Evolutionary conservation across 2,329 filamentous ascomycete species (phyloP).

Genomic region (Claviceps cyperi): DNA sequence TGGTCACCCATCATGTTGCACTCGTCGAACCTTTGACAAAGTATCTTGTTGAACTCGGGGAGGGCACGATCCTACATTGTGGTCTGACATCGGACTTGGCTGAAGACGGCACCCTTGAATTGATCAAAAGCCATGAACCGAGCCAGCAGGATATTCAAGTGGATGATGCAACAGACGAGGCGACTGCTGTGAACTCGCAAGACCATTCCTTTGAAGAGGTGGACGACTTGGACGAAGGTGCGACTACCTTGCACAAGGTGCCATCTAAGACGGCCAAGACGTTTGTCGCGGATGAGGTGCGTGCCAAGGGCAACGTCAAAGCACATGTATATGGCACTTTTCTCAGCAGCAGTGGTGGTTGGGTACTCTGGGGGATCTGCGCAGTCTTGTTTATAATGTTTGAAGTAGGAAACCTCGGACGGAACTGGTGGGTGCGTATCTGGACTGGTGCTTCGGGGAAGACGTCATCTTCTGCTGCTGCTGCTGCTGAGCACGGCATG

Average conservation of each 20-base stretch:
- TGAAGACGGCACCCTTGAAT: slow-evolving; percentile 38
- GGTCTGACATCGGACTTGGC: slow-evolving; percentile 53
- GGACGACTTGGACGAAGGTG: slow-evolving; percentile 22
- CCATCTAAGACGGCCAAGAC: slow-evolving; percentile 44
- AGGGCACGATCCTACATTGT: slow-evolving; percentile 49
- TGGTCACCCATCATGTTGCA: slow-evolving; percentile 69
- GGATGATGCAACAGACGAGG: slow-evolving; percentile 28
- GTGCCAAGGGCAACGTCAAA: slow-evolving; percentile 56
- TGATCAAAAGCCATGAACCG: slow-evolving; percentile 44
- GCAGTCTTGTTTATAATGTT: slow-evolving; percentile 38
- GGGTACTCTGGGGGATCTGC: slow-evolving; percentile 42
- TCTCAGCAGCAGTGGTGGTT: slow-evolving; percentile 49
- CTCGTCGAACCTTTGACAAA: slow-evolving; percentile 57
- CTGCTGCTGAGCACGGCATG: slow-evolving; percentile 20
- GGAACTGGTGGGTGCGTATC: slow-evolving; percentile 49
- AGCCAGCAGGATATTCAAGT: slow-evolving; percentile 27
- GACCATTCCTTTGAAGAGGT: slow-evolving; percentile 28
- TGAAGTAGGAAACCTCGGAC: slow-evolving; percentile 39
- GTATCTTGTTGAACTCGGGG: slow-evolving; percentile 58
- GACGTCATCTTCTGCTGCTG: neutral
- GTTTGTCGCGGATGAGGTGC: slow-evolving; percentile 63
- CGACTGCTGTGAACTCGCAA: slow-evolving; percentile 41
- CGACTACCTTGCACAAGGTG: slow-evolving; percentile 31
- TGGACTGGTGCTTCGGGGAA: slow-evolving; percentile 34
- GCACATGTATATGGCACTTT: slow-evolving; percentile 53